Percentiles rank a stretch among this genome's conserved stretches.
Conservation (phyloP, 176 grass and related monocot species). For the Musa beccarii region DNA sequence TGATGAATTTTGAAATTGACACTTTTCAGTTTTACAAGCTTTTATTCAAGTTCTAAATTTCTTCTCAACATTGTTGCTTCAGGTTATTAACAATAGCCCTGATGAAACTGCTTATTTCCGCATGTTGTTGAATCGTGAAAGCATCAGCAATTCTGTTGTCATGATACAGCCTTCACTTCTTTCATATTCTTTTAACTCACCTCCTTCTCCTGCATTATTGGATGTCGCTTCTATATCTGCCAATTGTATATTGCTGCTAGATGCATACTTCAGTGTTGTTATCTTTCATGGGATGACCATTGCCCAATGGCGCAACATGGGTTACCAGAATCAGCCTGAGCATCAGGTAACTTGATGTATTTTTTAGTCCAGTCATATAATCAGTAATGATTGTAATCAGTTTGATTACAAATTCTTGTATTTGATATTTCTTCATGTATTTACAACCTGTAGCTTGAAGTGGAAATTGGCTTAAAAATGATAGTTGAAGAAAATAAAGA, state of each 20-base stretch:
- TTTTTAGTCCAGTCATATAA: neutral
- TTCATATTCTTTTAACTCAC: slow-evolving; percentile 79
- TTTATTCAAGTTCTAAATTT: slow-evolving; percentile 19
- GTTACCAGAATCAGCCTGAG: slow-evolving; percentile 91
- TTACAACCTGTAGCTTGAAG: too few species aligned
- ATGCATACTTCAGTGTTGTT: slow-evolving; percentile 94
- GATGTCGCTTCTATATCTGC: slow-evolving; percentile 87
- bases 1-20: neutral
- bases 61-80: slow-evolving; percentile 21
- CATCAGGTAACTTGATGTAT: slow-evolving; percentile 55
- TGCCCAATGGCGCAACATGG: slow-evolving; percentile 96
- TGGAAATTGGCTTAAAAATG: too few species aligned
- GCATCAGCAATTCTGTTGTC: slow-evolving; percentile 78
- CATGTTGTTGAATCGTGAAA: slow-evolving; percentile 91
- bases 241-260: slow-evolving; percentile 82
- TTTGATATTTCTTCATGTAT: neutral
- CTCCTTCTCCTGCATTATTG: slow-evolving; percentile 73
- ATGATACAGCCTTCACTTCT: slow-evolving; percentile 94
- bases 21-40: neutral
- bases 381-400: too few species aligned
- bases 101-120: slow-evolving; percentile 96
- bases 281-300: slow-evolving; percentile 97
- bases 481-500: too few species aligned
- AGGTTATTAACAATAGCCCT: slow-evolving; percentile 99
- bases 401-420: neutral